phyloP scores from a whole-genome alignment of 2,329 filamentous ascomycete genomes.

The Nigrograna mackinnonii region DNA sequence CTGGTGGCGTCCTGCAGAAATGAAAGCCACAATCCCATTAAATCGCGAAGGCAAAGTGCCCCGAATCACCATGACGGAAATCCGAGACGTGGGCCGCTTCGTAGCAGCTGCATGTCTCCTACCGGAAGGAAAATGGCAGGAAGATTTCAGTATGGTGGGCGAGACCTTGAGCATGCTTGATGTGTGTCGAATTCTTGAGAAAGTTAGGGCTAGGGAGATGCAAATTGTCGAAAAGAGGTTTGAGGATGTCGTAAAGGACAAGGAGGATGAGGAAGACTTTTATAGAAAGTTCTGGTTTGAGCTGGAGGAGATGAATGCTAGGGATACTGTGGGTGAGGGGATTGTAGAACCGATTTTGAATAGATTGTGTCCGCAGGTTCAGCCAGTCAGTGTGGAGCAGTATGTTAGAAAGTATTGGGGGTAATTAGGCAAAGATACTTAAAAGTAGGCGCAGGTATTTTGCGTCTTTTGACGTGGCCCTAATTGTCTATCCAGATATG shows the following conservation, averaged over 20 bases:
- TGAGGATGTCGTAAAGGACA: slow-evolving; percentile 14
- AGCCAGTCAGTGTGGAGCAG: slow-evolving; percentile 10
- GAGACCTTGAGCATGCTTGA: slow-evolving; percentile 28
- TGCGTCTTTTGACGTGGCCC: too few relatives aligned
- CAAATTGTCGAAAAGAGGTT: slow-evolving; percentile 16
- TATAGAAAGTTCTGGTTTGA: slow-evolving; percentile 16
- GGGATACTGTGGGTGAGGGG: slow-evolving; percentile 10
- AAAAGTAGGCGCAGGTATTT: too few relatives aligned
- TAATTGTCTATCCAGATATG: too few relatives aligned
- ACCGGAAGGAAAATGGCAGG: slow-evolving; percentile 22
- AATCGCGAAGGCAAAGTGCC: slow-evolving; percentile 22
- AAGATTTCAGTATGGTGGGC: slow-evolving; percentile 37
- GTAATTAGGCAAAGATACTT: too few relatives aligned
- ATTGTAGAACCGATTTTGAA: neutral
- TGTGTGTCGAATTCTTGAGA: slow-evolving; percentile 23
- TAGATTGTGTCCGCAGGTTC: slow-evolving; percentile 9
- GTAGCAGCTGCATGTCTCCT: slow-evolving; percentile 34
- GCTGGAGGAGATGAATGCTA: slow-evolving; percentile 10
- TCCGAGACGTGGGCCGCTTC: slow-evolving; percentile 36
- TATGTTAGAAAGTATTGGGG: slow-evolving; percentile 17
- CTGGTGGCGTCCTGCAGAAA: slow-evolving; percentile 14
- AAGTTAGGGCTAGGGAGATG: slow-evolving; percentile 19
- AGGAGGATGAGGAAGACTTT: slow-evolving; percentile 5
- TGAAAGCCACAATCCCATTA: slow-evolving; percentile 30
- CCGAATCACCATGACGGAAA: slow-evolving; percentile 31